phyloP scores from a whole-genome alignment of 2,329 filamentous ascomycete species.

The Cladosporium sp. region DNA sequence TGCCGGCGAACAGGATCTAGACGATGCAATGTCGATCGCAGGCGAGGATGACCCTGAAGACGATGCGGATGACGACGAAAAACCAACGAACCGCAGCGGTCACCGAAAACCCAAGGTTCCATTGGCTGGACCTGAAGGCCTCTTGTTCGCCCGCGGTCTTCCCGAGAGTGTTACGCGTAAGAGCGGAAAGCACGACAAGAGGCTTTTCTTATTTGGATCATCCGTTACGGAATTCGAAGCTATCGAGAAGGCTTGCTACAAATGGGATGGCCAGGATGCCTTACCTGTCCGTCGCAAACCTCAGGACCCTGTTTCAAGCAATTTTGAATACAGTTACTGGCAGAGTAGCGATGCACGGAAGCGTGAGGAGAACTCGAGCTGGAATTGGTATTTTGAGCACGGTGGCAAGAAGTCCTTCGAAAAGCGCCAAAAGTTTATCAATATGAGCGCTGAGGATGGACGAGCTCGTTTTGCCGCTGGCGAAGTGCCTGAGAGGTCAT shows the following conservation, averaged over 20 bases:
- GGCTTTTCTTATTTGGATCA: slow-evolving; percentile 49
- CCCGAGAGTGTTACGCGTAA: slow-evolving; percentile 22
- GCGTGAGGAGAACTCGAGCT: slow-evolving; percentile 42
- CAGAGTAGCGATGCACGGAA: slow-evolving; percentile 32
- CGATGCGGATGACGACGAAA: neutral
- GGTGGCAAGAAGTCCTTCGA: slow-evolving; percentile 39
- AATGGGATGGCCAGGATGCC: slow-evolving; percentile 46
- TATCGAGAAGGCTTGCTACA: slow-evolving; percentile 44
- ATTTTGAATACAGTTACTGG: slow-evolving; percentile 42
- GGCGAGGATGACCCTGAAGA: slow-evolving; percentile 12
- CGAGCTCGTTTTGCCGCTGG: slow-evolving; percentile 25
- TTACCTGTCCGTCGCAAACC: slow-evolving; percentile 45
- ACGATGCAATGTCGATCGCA: slow-evolving; percentile 25
- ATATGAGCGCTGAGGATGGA: slow-evolving; percentile 35
- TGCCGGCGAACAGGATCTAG: slow-evolving; percentile 34
- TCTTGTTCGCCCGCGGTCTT: slow-evolving; percentile 22
- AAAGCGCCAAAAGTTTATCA: slow-evolving; percentile 36
- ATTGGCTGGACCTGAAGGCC: slow-evolving; percentile 10
- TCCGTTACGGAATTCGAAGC: slow-evolving; percentile 46
- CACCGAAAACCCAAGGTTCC: neutral
- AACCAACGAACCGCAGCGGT: neutral
- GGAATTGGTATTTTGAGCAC: slow-evolving; percentile 50
- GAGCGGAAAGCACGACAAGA: slow-evolving; percentile 38
- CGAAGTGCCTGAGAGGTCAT: slow-evolving; percentile 26
- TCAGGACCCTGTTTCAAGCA: slow-evolving; percentile 29